phyloP scores from a whole-genome alignment of 2,329 filamentous ascomycete genomes.

The Cytospora piceae region DNA sequence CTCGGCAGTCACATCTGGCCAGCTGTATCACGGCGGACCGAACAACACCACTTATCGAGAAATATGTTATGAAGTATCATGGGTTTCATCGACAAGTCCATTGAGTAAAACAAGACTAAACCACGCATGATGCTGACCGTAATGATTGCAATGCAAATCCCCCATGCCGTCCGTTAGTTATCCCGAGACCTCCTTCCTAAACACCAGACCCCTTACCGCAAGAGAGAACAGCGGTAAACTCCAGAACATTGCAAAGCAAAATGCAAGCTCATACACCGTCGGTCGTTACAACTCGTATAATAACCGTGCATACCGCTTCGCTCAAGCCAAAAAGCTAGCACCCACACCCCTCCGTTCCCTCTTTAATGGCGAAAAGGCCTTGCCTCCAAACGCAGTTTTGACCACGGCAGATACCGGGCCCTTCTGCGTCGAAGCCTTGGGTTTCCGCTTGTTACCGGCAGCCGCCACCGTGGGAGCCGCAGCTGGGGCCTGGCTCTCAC shows the following conservation, averaged over 20 bases:
- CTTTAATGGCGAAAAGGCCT: conserved; percentile 73
- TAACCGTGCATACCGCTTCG: conserved; percentile 3
- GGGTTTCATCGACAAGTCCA: not conserved
- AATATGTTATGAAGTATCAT: not conserved
- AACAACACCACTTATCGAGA: not conserved
- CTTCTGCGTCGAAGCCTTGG: conserved; percentile 27
- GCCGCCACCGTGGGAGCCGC: conserved; percentile 25
- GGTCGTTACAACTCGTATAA: conserved; percentile 6
- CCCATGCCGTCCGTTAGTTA: conserved; percentile 5
- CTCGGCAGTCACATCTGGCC: not conserved
- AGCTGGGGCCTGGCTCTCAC: conserved; percentile 43
- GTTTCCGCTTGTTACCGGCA: conserved; percentile 33
- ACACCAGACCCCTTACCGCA: conserved; percentile 16
- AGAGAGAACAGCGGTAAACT: conserved; percentile 8
- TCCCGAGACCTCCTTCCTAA: conserved; percentile 10
- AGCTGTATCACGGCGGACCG: not conserved
- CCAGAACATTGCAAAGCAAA: conserved; percentile 20
- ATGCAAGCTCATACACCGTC: conserved; percentile 9
- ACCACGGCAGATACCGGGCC: conserved; percentile 34
- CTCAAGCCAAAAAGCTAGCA: conserved; percentile 62
- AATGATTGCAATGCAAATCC: not conserved
- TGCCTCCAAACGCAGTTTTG: conserved; percentile 55
- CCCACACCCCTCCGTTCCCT: conserved; percentile 65
- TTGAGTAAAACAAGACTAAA: conserved; percentile 5
- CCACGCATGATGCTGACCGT: not conserved